Percentiles rank a stretch among this genome's conserved stretches.
These are phyloP conservation scores for Colletotrichum lentis DNA, from an alignment of 2,329 filamentous ascomycete species.

Conservation along the genomic window DNA sequence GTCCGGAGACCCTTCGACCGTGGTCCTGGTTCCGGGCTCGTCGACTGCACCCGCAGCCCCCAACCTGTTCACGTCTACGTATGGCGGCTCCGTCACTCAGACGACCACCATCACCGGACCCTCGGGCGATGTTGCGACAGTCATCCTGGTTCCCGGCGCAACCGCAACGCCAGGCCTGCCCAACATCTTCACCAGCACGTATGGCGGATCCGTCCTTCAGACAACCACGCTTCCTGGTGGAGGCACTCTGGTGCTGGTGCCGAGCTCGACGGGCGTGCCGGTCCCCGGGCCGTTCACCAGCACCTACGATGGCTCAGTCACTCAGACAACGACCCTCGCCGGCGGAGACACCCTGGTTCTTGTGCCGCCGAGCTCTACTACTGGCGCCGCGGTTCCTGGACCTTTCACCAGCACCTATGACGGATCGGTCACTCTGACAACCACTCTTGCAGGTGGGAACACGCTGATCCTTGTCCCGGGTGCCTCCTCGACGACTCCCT, in stretches of 20 bases:
- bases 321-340: neutral
- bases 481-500: neutral
- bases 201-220: constrained; percentile 6
- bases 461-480: neutral
- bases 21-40: neutral
- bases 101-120: neutral
- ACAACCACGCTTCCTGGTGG: neutral
- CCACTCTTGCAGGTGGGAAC: neutral
- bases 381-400: too few species aligned
- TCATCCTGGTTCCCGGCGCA: neutral
- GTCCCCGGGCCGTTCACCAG: neutral
- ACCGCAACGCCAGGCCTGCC: neutral
- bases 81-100: neutral
- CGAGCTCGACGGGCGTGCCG: neutral
- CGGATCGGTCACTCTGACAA: too few species aligned
- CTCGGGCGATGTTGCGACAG: neutral
- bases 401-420: too few species aligned
- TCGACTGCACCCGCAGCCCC: neutral
- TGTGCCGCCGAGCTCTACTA: too few species aligned
- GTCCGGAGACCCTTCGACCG: neutral
- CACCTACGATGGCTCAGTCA: neutral
- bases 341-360: neutral
- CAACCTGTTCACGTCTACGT: neutral
- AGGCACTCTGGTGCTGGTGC: neutral
- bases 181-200: constrained; percentile 3